Percentiles rank a stretch among this genome's conserved stretches.
phyloP scores from a whole-genome alignment of 805 yeast genomes.

The Candida cerambycidarum region DNA sequence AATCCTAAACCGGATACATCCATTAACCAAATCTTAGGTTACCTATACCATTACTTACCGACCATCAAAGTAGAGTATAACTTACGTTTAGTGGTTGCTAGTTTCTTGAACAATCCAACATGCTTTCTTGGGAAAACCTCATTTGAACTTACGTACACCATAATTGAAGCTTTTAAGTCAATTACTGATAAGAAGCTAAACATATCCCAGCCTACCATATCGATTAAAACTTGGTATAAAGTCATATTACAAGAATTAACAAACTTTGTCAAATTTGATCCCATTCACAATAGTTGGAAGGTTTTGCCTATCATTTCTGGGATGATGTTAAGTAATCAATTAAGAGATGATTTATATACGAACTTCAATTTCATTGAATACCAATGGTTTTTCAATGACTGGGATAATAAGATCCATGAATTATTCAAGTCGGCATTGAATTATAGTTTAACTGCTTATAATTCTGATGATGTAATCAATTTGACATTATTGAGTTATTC shows the following conservation, averaged over 20 bases:
- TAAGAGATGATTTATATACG: slow-evolving; percentile 34
- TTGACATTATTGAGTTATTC: slow-evolving; percentile 38
- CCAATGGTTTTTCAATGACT: slow-evolving; percentile 33
- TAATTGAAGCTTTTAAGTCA: slow-evolving; percentile 50
- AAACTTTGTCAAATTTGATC: slow-evolving; percentile 28
- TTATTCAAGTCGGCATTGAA: slow-evolving; percentile 30
- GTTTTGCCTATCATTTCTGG: slow-evolving; percentile 50
- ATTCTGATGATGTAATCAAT: slow-evolving; percentile 23
- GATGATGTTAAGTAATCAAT: slow-evolving; percentile 34
- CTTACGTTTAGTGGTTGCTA: slow-evolving; percentile 42
- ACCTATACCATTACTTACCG: slow-evolving; percentile 52
- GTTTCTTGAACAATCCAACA: slow-evolving; percentile 44
- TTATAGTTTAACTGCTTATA: slow-evolving; percentile 23
- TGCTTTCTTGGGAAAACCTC: slow-evolving; percentile 21
- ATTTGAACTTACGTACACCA: slow-evolving; percentile 33
- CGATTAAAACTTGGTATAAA: slow-evolving; percentile 44
- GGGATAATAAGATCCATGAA: slow-evolving; percentile 29
- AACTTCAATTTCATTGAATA: slow-evolving; percentile 25
- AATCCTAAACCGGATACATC: slow-evolving; percentile 36
- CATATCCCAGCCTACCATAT: slow-evolving; percentile 49
- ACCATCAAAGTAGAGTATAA: slow-evolving; percentile 48
- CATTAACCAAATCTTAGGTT: slow-evolving; percentile 39
- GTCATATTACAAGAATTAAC: slow-evolving; percentile 33
- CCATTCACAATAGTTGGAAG: slow-evolving; percentile 41
- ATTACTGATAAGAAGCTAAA: slow-evolving; percentile 45